phyloP scores from a whole-genome alignment of 169 alveolate genomes.

The Plasmodium inui region DNA sequence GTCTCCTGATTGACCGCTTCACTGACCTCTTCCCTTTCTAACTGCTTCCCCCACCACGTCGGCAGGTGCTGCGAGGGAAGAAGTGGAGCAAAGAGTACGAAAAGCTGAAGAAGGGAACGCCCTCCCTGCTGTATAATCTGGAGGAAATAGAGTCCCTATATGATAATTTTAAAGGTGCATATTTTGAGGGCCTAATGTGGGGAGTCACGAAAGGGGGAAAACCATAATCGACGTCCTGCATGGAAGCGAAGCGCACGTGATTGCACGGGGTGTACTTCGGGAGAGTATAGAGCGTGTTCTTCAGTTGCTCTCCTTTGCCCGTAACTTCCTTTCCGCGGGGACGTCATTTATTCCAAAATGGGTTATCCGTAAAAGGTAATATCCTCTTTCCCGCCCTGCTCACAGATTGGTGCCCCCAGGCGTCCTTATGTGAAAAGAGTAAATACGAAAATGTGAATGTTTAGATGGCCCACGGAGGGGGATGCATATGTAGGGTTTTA shows the following conservation, averaged over 20 bases:
- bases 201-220: not conserved
- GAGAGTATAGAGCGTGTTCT: not conserved
- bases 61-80: constrained; percentile 63
- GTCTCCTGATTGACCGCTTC: not conserved
- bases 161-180: constrained; percentile 41
- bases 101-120: constrained; percentile 16
- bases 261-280: not conserved
- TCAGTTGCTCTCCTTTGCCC: not conserved
- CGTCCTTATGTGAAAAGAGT: constrained; percentile 38
- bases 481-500: not conserved
- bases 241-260: not conserved
- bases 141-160: constrained; percentile 50
- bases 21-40: not conserved
- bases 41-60: not conserved
- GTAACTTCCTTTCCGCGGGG: not conserved
- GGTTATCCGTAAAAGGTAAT: not conserved
- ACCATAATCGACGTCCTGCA: not conserved
- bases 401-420: constrained; percentile 68
- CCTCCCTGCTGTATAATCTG: constrained; percentile 21
- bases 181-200: not conserved
- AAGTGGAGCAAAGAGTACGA: constrained; percentile 71
- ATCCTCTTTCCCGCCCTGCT: not conserved
- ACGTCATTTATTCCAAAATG: not conserved
- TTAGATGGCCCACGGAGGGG: not conserved
- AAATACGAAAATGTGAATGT: constrained; percentile 14